Conservation (phyloP, 441 rosid genomes). For the Iberis amara region DNA sequence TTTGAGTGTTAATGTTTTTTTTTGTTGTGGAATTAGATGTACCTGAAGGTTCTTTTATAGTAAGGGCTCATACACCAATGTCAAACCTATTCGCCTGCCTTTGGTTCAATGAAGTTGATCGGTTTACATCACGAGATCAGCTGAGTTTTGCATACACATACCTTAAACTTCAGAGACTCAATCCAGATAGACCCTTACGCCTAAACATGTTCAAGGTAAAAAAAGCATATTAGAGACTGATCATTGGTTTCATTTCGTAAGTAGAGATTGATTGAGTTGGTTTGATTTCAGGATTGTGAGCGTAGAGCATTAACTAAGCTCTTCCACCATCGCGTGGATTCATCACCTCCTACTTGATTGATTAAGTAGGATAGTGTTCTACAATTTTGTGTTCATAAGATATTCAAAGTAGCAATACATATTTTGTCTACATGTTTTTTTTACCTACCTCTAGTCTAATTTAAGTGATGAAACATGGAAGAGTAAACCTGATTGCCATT, state of each 20-base stretch:
- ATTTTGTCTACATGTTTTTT: not conserved
- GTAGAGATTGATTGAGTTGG: constrained; percentile 16
- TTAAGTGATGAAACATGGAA: constrained; percentile 21
- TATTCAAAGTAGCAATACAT: not conserved
- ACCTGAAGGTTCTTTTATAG: constrained; percentile 89
- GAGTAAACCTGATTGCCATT: constrained; percentile 8
- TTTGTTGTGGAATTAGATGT: constrained; percentile 52
- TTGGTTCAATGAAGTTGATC: constrained; percentile 92
- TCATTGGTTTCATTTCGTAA: constrained; percentile 3
- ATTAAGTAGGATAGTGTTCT: constrained; percentile 19
- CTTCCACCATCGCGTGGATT: constrained; percentile 52
- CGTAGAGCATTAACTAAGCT: constrained; percentile 66
- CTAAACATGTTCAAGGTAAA: constrained; percentile 84
- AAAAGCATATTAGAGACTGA: not conserved
- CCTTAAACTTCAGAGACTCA: constrained; percentile 69
- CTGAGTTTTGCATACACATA: constrained; percentile 88
- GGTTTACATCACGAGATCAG: constrained; percentile 87
- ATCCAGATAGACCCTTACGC: constrained; percentile 63
- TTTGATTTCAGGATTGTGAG: constrained; percentile 73
- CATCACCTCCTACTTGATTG: constrained; percentile 35
- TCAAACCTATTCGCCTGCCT: constrained; percentile 87
- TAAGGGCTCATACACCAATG: constrained; percentile 88
- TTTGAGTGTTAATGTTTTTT: constrained; percentile 15
- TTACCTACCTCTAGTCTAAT: constrained; percentile 10
- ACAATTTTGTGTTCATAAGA: not conserved